Percentiles rank a stretch among this genome's conserved stretches.
phyloP scores from a whole-genome alignment of 2,329 filamentous ascomycete genomes.

The Fusarium poae region DNA sequence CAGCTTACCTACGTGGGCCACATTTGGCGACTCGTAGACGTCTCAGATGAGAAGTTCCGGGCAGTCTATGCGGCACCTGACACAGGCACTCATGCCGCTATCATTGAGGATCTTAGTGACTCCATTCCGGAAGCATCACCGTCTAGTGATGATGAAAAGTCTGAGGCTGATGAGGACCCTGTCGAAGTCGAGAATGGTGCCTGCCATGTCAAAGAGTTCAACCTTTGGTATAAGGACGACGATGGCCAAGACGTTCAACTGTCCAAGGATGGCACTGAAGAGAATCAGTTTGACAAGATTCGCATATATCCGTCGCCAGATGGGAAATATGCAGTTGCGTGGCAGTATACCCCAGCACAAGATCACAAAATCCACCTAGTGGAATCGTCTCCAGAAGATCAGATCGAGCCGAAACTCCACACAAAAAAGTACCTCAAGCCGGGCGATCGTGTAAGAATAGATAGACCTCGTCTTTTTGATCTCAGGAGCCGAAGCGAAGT shows the following conservation, averaged over 20 bases:
- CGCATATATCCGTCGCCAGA: slow-evolving; percentile 37
- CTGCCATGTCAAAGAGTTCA: slow-evolving; percentile 17
- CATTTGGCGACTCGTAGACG: slow-evolving; percentile 41
- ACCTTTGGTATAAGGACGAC: slow-evolving; percentile 24
- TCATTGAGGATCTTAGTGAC: slow-evolving; percentile 29
- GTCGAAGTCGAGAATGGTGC: background rate
- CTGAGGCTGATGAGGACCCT: background rate
- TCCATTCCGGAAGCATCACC: background rate
- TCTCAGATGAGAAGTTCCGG: slow-evolving; percentile 14
- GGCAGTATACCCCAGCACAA: slow-evolving; percentile 44
- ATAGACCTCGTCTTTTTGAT: slow-evolving; percentile 48
- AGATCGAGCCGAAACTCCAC: slow-evolving; percentile 47
- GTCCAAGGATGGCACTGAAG: slow-evolving; percentile 32
- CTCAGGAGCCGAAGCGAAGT: slow-evolving; percentile 39
- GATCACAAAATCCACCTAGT: slow-evolving; percentile 37
- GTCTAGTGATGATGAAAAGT: background rate
- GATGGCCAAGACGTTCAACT: slow-evolving; percentile 29
- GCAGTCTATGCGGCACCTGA: slow-evolving; percentile 35
- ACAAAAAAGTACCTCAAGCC: slow-evolving; percentile 46
- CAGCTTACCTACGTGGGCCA: slow-evolving; percentile 42
- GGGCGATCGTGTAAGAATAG: slow-evolving; percentile 43
- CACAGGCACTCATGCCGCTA: slow-evolving; percentile 19
- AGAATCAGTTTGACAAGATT: slow-evolving; percentile 38
- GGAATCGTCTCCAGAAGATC: slow-evolving; percentile 48
- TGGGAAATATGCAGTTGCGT: slow-evolving; percentile 34